A percentile compares a stretch with the other conserved stretches of the same genome.
Evolutionary conservation across 2,329 filamentous ascomycete species (phyloP).

Genomic region (Decorospora gaudefroyi): DNA sequence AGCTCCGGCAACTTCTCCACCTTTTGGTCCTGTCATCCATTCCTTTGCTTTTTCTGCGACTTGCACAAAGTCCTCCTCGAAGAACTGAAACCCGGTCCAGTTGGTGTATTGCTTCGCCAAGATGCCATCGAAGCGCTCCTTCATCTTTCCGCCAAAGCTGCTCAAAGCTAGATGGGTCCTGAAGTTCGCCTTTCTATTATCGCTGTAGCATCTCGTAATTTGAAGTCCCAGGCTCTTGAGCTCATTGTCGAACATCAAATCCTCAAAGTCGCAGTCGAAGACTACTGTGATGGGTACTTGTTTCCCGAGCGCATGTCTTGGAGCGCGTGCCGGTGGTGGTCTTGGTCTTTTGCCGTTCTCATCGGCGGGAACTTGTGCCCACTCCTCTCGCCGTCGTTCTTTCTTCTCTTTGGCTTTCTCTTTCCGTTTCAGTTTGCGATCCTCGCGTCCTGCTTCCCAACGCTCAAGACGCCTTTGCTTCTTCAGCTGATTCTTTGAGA

Average conservation of each 20-base stretch:
- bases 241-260: constrained; percentile 86
- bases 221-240: constrained; percentile 80
- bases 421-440: constrained; percentile 62
- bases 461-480: constrained; percentile 71
- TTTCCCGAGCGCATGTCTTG: constrained; percentile 46
- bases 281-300: constrained; percentile 79
- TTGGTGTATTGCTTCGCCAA: constrained; percentile 70
- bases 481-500: constrained; percentile 89
- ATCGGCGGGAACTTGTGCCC: constrained; percentile 43
- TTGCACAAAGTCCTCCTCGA: constrained; percentile 72
- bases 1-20: constrained; percentile 64
- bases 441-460: constrained; percentile 73
- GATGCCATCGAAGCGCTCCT: constrained; percentile 77
- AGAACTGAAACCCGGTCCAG: constrained; percentile 79
- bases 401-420: constrained; percentile 60
- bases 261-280: constrained; percentile 90
- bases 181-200: constrained; percentile 73
- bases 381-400: constrained; percentile 55
- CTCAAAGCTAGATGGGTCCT: constrained; percentile 75
- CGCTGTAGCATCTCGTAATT: constrained; percentile 85
- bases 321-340: constrained; percentile 23
- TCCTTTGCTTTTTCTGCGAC: constrained; percentile 68
- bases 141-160: constrained; percentile 75
- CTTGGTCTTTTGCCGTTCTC: constrained; percentile 27
- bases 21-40: constrained; percentile 65